Conservation (phyloP, 345 rosid species). For the Streptanthus diversifolius region DNA sequence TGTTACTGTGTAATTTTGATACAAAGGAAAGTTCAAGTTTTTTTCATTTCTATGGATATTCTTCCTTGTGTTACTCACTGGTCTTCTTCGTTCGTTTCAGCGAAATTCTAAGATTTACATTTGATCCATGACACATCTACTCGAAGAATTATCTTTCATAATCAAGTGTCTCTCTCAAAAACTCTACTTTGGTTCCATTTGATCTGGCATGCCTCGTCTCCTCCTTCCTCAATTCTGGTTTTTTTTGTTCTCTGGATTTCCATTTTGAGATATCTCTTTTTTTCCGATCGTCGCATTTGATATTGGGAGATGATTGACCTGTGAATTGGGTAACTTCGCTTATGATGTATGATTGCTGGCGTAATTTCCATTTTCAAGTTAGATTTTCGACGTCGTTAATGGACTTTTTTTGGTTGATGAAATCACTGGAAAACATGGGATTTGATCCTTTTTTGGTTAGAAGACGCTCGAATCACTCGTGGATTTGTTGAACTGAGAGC, state of each 20-base stretch:
- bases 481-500: slow-evolving; percentile 5
- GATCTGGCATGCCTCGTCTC: slow-evolving; percentile 29
- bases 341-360: neutral
- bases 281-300: neutral
- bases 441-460: neutral
- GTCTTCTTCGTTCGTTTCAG: slow-evolving; percentile 26
- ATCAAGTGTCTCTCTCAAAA: neutral
- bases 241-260: neutral
- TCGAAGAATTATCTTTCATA: neutral
- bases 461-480: neutral
- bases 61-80: slow-evolving; percentile 11
- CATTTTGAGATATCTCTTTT: neutral
- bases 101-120: slow-evolving; percentile 30
- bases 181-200: slow-evolving; percentile 16
- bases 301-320: neutral
- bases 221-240: slow-evolving; percentile 1
- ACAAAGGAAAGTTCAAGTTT: slow-evolving; percentile 4
- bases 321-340: neutral
- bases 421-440: neutral
- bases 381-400: slow-evolving; percentile 1
- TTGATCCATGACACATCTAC: slow-evolving; percentile 23
- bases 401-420: neutral
- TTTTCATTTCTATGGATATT: slow-evolving; percentile 27
- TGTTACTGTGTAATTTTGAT: neutral
- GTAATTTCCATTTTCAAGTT: neutral